A percentile compares a stretch with the other conserved stretches of the same genome.
Evolutionary conservation across 805 yeast species (phyloP).

Genomic region (Pichia kluyveri): DNA sequence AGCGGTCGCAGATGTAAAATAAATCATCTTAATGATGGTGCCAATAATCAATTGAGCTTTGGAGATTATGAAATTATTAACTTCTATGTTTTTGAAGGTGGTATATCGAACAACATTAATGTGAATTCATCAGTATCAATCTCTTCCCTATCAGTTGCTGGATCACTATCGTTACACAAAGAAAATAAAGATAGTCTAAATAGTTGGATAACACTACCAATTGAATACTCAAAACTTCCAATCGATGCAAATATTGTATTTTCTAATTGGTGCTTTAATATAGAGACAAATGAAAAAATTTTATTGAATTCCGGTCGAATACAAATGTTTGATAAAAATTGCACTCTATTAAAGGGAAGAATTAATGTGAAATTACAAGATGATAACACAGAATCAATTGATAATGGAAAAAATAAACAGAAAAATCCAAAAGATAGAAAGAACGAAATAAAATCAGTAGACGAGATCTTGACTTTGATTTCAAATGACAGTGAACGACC

Average conservation of each 20-base stretch:
- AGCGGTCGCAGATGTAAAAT: neutral
- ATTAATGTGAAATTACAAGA: neutral
- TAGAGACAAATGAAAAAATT: conserved; percentile 35
- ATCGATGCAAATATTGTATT: conserved; percentile 51
- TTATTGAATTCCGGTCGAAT: conserved; percentile 57
- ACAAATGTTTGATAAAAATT: conserved; percentile 22
- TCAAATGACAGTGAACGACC: conserved; percentile 19
- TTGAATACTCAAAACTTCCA: conserved; percentile 64
- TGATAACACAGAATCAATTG: neutral
- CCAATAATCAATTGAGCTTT: neutral
- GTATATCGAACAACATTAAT: neutral
- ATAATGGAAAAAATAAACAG: no score
- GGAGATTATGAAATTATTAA: conserved; percentile 1
- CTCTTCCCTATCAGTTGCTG: neutral
- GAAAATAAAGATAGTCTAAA: neutral
- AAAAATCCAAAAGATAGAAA: no score
- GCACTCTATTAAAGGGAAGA: conserved; percentile 57
- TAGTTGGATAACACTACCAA: conserved; percentile 65
- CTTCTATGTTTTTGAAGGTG: neutral
- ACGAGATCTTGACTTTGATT: neutral
- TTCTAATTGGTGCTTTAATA: conserved; percentile 56
- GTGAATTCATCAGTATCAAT: neutral
- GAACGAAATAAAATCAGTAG: neutral
- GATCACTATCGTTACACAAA: neutral
- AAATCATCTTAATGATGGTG: neutral